Percentiles rank a stretch among this genome's conserved stretches.
phyloP scores from a whole-genome alignment of 768 basidiomycete species.

The Russula ochroleuca region DNA sequence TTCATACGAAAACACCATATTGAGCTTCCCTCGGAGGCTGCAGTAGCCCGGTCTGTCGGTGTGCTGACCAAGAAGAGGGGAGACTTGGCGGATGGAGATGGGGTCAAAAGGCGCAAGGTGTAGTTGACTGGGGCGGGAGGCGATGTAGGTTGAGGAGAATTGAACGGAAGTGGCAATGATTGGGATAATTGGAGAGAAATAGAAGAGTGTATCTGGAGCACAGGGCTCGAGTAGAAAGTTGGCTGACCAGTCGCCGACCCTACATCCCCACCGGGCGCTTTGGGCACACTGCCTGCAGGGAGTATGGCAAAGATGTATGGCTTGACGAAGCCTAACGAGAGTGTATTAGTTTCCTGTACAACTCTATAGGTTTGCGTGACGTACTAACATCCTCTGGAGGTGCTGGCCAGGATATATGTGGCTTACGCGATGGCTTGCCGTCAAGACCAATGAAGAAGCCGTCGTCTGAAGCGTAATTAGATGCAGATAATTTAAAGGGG shows the following conservation, averaged over 20 bases:
- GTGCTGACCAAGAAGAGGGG: slow-evolving; percentile 64
- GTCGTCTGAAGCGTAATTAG: slow-evolving; percentile 45
- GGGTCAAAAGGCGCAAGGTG: slow-evolving; percentile 59
- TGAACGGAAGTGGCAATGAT: slow-evolving; percentile 60
- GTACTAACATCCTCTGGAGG: slow-evolving; percentile 77
- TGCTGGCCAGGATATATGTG: slow-evolving; percentile 66
- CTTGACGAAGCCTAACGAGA: slow-evolving; percentile 55
- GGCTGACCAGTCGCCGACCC: slow-evolving; percentile 34
- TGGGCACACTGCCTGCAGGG: slow-evolving; percentile 58
- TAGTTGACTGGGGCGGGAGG: slow-evolving; percentile 38
- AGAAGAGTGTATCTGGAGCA: slow-evolving; percentile 68
- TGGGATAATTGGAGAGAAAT: slow-evolving; percentile 60
- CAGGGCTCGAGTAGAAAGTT: slow-evolving; percentile 49
- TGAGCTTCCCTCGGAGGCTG: slow-evolving; percentile 64
- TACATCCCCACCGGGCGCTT: slow-evolving; percentile 28
- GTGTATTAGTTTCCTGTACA: slow-evolving; percentile 11
- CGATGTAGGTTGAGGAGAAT: slow-evolving; percentile 33
- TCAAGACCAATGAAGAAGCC: slow-evolving; percentile 62
- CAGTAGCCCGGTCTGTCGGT: slow-evolving; percentile 64
- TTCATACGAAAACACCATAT: slow-evolving; percentile 74
- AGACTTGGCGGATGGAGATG: slow-evolving; percentile 50
- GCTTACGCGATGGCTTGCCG: slow-evolving; percentile 47
- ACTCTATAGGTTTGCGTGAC: slow-evolving; percentile 1
- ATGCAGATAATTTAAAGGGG: not conserved
- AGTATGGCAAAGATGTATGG: slow-evolving; percentile 77